Percentiles rank a stretch among this genome's conserved stretches.
Evolutionary conservation across 495 filamentous ascomycete genomes (phyloP).

Genomic region (Aspergillus indologenus): DNA sequence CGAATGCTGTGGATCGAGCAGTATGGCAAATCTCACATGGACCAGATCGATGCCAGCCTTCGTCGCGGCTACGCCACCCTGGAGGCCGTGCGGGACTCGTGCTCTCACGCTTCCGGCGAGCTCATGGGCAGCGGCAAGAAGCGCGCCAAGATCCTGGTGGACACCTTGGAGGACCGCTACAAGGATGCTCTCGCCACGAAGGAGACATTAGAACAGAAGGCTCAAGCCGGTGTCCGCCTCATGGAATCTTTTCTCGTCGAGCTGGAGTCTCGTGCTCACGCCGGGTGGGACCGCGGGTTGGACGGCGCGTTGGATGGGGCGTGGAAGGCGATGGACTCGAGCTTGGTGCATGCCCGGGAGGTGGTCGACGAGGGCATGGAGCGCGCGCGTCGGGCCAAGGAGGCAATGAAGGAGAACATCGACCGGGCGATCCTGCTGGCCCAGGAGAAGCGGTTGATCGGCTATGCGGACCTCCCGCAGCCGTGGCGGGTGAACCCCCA

Average conservation of each 20-base stretch:
- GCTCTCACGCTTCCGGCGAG: slow-evolving; percentile 86
- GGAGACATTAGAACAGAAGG: slow-evolving; percentile 87
- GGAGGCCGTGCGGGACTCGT: slow-evolving; percentile 81
- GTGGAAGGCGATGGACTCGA: slow-evolving; percentile 69
- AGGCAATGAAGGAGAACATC: slow-evolving; percentile 72
- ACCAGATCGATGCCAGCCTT: slow-evolving; percentile 78
- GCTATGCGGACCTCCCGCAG: slow-evolving; percentile 83
- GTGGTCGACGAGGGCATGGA: slow-evolving; percentile 85
- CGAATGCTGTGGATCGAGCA: slow-evolving; percentile 85
- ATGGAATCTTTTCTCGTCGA: slow-evolving; percentile 81
- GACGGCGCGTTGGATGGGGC: slow-evolving; percentile 65
- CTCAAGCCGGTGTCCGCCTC: slow-evolving; percentile 77
- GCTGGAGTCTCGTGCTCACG: slow-evolving; percentile 76
- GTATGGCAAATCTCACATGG: slow-evolving; percentile 77
- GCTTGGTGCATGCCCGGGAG: slow-evolving; percentile 68
- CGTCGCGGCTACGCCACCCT: slow-evolving; percentile 78
- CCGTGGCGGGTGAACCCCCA: slow-evolving; percentile 96
- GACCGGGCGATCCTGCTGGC: slow-evolving; percentile 77
- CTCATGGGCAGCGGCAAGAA: slow-evolving; percentile 83
- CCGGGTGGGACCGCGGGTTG: slow-evolving; percentile 59
- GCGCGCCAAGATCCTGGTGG: slow-evolving; percentile 83
- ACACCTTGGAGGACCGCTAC: slow-evolving; percentile 89
- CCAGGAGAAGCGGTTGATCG: slow-evolving; percentile 75
- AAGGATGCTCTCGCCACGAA: slow-evolving; percentile 82
- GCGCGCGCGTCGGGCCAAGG: slow-evolving; percentile 70